Evolutionary conservation across 2,329 filamentous ascomycete genomes (phyloP), one percentile per base, ranked within the genome.

Genomic region (Pseudocercospora vitis): DNA sequence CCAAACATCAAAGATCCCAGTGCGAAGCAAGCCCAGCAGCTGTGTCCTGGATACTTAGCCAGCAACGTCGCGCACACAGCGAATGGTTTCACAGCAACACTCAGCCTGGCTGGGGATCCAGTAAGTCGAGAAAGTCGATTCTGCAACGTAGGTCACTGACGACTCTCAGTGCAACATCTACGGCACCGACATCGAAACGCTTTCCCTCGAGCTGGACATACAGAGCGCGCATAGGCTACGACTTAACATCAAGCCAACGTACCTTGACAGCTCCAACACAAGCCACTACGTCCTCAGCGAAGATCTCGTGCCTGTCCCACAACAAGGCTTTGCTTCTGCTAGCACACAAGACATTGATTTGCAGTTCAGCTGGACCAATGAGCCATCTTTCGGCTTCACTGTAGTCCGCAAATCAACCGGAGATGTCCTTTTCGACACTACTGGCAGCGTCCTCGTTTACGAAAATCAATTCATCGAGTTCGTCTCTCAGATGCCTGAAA

Each of bases 401-500:
- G 77, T 80, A 60, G 81, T 72, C 57, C 85, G 73, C 55, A 77
- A 70, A 70, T 86, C 71, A 48, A 84, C 67, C 69, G 83, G 81
- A 0, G 86, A 91, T 65, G 76, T 83, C 0, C 71, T 91, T 0
- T 91, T 90, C 66, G 80, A 81, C 8, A 90, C 87, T 0, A 71
- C 76, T 14, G 84, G 83, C 3, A 81, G 76, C 2, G 78, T 81
- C 8, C 71, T 91, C 11, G 81, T 91, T 0, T 91, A 83, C 63
- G 86, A 90, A 65, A 80, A 91, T 60, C 88, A 91, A 63, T 91
- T 89, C 68, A 81, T 91, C 35, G 88, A 91, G 63, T 86, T 91
- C 60, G 78, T 78, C 4, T 85, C 84, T 14, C 67, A 76, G 21
- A 68, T 90, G 11, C 87, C 87, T 0, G 78, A 86, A 54, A 80